Conservation (phyloP, 495 filamentous ascomycete species). For the Aspergillus funiculosus region DNA sequence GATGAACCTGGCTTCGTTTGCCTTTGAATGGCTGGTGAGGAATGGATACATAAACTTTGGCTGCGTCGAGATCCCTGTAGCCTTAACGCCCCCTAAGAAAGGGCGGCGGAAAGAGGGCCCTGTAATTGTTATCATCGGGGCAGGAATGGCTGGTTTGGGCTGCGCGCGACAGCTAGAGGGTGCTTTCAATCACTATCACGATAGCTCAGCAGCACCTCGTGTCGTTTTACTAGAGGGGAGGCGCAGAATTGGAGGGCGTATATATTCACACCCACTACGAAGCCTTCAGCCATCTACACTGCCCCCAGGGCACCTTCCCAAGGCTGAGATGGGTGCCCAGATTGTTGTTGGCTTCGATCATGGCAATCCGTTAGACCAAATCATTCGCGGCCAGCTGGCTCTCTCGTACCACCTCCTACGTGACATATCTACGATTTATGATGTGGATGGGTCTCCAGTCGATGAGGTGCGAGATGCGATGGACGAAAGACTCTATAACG, state of each 20-base stretch:
- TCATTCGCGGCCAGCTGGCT: slow-evolving; percentile 86
- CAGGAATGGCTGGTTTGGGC: slow-evolving; percentile 85
- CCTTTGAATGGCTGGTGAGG: slow-evolving; percentile 86
- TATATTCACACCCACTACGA: slow-evolving; percentile 83
- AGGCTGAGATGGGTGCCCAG: slow-evolving; percentile 93
- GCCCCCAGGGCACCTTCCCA: slow-evolving; percentile 54
- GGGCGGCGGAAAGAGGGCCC: slow-evolving; percentile 45
- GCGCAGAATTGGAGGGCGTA: slow-evolving; percentile 81
- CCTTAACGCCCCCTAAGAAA: slow-evolving; percentile 35
- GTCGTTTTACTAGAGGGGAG: slow-evolving; percentile 85
- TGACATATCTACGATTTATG: slow-evolving; percentile 85
- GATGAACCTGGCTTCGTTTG: slow-evolving; percentile 82
- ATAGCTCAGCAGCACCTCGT: slow-evolving; percentile 58
- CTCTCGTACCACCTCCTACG: slow-evolving; percentile 78
- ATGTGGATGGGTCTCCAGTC: slow-evolving; percentile 75
- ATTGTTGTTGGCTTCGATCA: slow-evolving; percentile 96
- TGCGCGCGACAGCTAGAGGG: slow-evolving; percentile 88
- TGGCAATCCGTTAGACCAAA: slow-evolving; percentile 85
- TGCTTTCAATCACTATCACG: slow-evolving; percentile 69
- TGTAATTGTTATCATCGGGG: slow-evolving; percentile 84
- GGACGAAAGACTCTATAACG: slow-evolving; percentile 87
- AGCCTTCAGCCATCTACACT: slow-evolving; percentile 48
- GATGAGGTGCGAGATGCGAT: slow-evolving; percentile 72
- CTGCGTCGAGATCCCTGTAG: slow-evolving; percentile 62
- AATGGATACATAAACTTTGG: slow-evolving; percentile 97